Evolutionary conservation across 306 rosid species (phyloP), one percentile per base, ranked within the genome.

Genomic region (Leucaena leucocephala): DNA sequence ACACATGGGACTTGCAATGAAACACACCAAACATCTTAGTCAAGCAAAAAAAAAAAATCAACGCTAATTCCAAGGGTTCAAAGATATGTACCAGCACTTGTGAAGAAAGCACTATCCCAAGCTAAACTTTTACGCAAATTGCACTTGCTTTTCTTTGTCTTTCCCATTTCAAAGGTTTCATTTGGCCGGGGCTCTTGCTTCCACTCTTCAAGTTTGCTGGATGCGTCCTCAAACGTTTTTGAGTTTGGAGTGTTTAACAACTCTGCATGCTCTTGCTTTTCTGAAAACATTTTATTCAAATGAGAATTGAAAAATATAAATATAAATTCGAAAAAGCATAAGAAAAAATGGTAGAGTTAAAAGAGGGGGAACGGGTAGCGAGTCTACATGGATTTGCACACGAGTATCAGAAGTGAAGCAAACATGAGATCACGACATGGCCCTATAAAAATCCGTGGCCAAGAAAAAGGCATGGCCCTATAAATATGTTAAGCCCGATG

Each of bases 71-170:
- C 64, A 12, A 76, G 54, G 1, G 77, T 8, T n/a, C 0, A 71
- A 46, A 70, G 48, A 74, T 80, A 66, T 42, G 21, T 85, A 93
- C 99, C 98, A n/a, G 97, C 97, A 82, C 90, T 76, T 4, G 98
- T 96, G 89, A 96, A 91, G 78, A 96, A 96, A 34, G 98, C 99
- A 74, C 87, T 91, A 66, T 96, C 96, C 99, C 99, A 96, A 40
- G 99, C 98, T 75, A 96, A 88, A 76, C 99, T 96, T 81, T 91
- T 91, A 33, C 99, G 98, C 88, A 96, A 73, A 77, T 96, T 96
- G 83, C 81, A 93, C 80, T 93, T 96, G 49, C 88, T 91, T 71
- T 80, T 90, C 73, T 66, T 85, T 38, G 83, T 33, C 76, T 80
- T 82, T 71, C 54, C 93, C 4, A 64, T 80, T 70, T 84, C 96